phyloP scores from a whole-genome alignment of 2,329 filamentous ascomycete species.

The Scedosporium aurantiacum region DNA sequence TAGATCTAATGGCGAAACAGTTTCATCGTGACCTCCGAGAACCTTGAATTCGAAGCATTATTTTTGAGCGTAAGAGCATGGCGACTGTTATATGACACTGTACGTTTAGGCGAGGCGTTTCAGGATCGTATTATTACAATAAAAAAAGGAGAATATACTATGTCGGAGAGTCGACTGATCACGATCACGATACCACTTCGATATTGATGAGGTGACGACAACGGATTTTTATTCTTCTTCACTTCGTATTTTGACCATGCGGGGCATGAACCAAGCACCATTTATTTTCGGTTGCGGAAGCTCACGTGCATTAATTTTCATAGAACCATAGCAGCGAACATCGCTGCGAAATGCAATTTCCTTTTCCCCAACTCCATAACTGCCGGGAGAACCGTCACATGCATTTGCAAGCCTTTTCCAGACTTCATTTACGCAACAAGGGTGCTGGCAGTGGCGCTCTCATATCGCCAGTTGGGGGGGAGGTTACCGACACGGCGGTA shows the following conservation, averaged over 20 bases:
- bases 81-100: no score
- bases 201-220: neutral
- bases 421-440: conserved; percentile 65
- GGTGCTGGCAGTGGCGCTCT: conserved; percentile 91
- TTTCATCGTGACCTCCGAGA: neutral
- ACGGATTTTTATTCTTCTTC: neutral
- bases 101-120: neutral
- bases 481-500: conserved; percentile 90
- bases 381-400: neutral
- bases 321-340: neutral
- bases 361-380: conserved; percentile 5
- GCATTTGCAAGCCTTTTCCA: neutral
- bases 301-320: conserved; percentile 4
- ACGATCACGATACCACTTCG: neutral
- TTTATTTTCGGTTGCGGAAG: neutral
- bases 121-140: neutral
- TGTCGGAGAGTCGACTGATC: neutral
- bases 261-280: neutral
- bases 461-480: conserved; percentile 96
- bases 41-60: no score
- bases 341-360: conserved; percentile 6
- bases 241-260: neutral
- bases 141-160: neutral
- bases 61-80: neutral
- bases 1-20: neutral